Conservation (phyloP, 2,329 filamentous ascomycete genomes). For the Stemphylium vesicarium region DNA sequence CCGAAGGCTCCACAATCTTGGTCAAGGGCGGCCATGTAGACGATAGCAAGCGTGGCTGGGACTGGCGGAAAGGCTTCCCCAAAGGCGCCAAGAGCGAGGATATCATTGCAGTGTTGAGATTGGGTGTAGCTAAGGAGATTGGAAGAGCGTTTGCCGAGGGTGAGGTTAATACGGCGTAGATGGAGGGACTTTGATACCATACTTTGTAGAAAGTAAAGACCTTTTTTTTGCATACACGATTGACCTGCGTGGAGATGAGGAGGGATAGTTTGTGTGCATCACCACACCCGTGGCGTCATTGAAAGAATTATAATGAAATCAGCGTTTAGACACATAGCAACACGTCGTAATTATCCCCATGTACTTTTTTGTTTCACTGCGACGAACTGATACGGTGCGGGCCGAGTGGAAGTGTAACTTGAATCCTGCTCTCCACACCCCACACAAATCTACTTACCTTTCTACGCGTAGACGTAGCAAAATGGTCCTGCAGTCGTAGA, state of each 20-base stretch:
- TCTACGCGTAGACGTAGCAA: conserved; percentile 42
- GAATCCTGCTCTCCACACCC: background rate
- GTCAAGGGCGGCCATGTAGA: conserved; percentile 38
- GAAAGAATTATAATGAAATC: background rate
- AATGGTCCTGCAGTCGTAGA: conserved; percentile 41
- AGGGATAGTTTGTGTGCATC: background rate
- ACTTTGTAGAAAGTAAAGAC: background rate
- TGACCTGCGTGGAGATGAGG: background rate
- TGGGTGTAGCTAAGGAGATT: conserved; percentile 77
- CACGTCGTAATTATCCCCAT: too few species aligned
- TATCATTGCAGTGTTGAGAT: conserved; percentile 73
- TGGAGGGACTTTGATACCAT: conserved; percentile 2
- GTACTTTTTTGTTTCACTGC: too few species aligned
- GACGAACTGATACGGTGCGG: too few species aligned
- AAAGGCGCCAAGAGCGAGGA: conserved; percentile 68
- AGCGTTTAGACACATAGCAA: background rate
- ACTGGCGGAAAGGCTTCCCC: conserved; percentile 68
- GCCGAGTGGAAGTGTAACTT: background rate
- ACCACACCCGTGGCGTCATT: background rate
- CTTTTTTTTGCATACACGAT: background rate
- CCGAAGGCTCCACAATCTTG: conserved; percentile 58
- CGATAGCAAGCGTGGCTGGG: conserved; percentile 69
- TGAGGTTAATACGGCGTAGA: conserved; percentile 53
- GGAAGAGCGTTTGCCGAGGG: conserved; percentile 72
- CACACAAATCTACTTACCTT: background rate